Percentiles rank a stretch among this genome's conserved stretches.
These are phyloP conservation scores for Laburnicola sp. DNA, from an alignment of 2,329 filamentous ascomycete species.

Conservation along the genomic window DNA sequence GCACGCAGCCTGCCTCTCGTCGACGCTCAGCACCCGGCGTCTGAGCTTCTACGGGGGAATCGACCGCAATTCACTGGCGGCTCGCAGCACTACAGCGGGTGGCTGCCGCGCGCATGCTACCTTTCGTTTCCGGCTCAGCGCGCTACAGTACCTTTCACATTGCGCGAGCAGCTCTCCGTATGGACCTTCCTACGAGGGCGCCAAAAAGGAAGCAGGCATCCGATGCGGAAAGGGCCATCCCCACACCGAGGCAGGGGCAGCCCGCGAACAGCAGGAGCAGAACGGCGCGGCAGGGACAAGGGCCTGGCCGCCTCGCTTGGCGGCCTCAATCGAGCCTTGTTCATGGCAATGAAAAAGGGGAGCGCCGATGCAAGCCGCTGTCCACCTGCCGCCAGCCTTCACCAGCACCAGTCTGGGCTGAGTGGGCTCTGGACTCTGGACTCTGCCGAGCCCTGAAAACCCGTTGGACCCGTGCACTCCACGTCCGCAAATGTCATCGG, in stretches of 20 bases:
- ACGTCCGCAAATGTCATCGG: background rate
- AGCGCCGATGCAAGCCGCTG: background rate
- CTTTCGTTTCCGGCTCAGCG: constrained; percentile 4
- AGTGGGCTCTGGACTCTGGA: too few species aligned
- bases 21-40: too few species aligned
- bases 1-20: background rate
- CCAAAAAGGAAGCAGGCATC: constrained; percentile 7
- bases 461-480: background rate
- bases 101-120: constrained; percentile 9
- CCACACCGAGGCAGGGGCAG: constrained; percentile 9
- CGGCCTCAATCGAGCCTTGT: background rate
- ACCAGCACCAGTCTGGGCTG: too few species aligned
- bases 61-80: background rate
- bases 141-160: constrained; percentile 7
- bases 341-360: background rate
- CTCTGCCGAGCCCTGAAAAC: background rate
- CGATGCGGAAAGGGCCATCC: constrained; percentile 9
- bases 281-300: constrained; percentile 7
- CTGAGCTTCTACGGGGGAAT: too few species aligned
- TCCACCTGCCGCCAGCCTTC: background rate
- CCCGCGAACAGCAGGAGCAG: constrained; percentile 10
- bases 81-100: constrained; percentile 13
- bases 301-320: constrained; percentile 10
- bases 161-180: constrained; percentile 13
- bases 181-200: background rate